Conservation (phyloP, 2,329 filamentous ascomycete genomes). For the Ophiostoma populinum region DNA sequence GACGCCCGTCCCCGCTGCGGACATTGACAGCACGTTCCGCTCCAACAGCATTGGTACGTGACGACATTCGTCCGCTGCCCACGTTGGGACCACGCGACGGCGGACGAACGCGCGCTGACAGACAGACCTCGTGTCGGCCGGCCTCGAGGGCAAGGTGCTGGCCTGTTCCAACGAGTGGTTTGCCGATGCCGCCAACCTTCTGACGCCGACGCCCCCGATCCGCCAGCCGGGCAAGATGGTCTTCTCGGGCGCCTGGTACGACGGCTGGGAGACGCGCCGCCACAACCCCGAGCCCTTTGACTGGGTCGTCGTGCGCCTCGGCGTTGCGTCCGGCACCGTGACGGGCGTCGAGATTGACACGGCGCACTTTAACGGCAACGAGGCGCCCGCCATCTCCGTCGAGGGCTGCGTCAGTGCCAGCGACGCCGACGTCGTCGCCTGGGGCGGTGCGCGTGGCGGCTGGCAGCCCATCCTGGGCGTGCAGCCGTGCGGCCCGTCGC, state of each 20-base stretch:
- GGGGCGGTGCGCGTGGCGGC: constrained; percentile 37
- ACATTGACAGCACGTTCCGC: constrained; percentile 44
- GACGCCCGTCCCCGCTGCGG: constrained; percentile 29
- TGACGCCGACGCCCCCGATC: constrained; percentile 46
- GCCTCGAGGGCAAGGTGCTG: constrained; percentile 48
- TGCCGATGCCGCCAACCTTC: constrained; percentile 44
- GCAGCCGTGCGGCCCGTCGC: constrained; percentile 56
- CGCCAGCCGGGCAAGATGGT: constrained; percentile 50
- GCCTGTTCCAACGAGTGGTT: constrained; percentile 55
- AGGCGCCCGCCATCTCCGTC: constrained; percentile 63
- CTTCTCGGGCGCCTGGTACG: constrained; percentile 52
- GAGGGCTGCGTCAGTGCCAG: constrained; percentile 53
- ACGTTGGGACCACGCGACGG: neutral
- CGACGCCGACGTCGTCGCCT: constrained; percentile 36
- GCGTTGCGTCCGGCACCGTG: constrained; percentile 53
- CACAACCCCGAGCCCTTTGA: constrained; percentile 49
- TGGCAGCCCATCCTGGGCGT: constrained; percentile 58
- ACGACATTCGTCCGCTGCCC: neutral
- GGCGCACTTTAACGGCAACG: constrained; percentile 66
- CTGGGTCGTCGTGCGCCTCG: constrained; percentile 48
- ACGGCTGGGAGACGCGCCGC: constrained; percentile 51
- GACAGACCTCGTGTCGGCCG: constrained; percentile 44
- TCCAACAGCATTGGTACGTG: constrained; percentile 40
- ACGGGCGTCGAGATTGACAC: constrained; percentile 67
- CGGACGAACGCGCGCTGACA: no score